phyloP scores from a whole-genome alignment of 176 grass and related monocot genomes.

The bread wheat (Triticum aestivum) region DNA sequence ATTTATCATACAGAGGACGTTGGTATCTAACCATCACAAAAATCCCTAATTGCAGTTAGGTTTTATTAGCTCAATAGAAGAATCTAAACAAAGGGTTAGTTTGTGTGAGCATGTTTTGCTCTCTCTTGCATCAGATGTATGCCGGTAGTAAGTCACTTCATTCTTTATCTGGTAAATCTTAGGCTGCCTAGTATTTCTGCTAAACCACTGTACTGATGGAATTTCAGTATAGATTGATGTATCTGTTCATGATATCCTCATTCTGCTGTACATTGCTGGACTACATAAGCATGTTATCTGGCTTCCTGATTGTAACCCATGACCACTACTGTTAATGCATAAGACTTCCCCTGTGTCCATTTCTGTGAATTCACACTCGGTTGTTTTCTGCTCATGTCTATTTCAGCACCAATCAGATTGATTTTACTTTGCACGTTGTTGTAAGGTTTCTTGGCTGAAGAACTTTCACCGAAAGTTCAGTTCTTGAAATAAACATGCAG shows the following conservation, averaged over 20 bases:
- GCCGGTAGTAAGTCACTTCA: neutral
- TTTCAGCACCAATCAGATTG: neutral
- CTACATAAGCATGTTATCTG: neutral
- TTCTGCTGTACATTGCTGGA: neutral
- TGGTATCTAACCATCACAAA: neutral
- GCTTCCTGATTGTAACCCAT: neutral
- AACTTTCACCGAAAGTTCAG: neutral
- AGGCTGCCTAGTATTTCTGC: neutral
- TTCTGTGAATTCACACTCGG: neutral
- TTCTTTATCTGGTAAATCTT: neutral
- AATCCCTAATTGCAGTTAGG: neutral
- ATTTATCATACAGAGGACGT: neutral
- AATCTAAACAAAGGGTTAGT: neutral
- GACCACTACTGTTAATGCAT: neutral
- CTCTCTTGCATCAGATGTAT: neutral
- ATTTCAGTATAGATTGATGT: neutral
- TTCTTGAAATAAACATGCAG: neutral
- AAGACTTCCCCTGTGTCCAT: neutral
- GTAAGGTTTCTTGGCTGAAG: neutral
- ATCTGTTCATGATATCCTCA: neutral
- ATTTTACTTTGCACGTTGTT: neutral
- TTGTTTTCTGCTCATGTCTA: neutral
- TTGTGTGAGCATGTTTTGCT: neutral
- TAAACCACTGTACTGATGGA: neutral
- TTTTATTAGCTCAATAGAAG: conserved; percentile 6